These are phyloP conservation scores for Jatropha podagrica DNA, from an alignment of 441 rosid genomes.

Conservation along the genomic window DNA sequence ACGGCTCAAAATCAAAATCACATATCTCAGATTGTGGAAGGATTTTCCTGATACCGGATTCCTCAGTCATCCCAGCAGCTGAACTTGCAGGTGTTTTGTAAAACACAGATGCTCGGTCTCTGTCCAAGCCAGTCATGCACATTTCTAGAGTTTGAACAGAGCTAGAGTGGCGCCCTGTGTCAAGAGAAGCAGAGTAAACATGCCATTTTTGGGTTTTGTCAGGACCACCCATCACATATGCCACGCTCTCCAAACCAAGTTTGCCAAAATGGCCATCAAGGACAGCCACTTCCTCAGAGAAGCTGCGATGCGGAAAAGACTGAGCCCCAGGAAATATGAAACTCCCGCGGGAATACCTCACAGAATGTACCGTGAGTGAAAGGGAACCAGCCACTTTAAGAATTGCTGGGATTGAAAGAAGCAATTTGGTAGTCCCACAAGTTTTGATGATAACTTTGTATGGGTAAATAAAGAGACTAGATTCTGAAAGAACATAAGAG, in stretches of 20 bases:
- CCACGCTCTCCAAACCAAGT: conserved; percentile 53
- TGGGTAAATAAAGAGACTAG: conserved; percentile 75
- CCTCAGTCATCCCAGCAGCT: conserved; percentile 55
- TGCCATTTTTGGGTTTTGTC: conserved; percentile 61
- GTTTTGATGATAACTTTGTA: conserved; percentile 82
- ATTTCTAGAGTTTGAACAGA: conserved; percentile 67
- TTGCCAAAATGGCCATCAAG: conserved; percentile 60
- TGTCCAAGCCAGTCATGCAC: conserved; percentile 84
- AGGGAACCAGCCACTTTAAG: conserved; percentile 49
- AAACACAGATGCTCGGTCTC: conserved; percentile 56
- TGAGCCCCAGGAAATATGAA: conserved; percentile 67
- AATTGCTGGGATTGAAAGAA: conserved; percentile 63
- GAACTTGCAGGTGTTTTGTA: conserved; percentile 43
- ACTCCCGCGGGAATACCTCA: conserved; percentile 69
- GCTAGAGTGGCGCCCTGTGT: conserved; percentile 1
- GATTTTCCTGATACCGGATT: conserved; percentile 70
- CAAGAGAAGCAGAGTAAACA: conserved; percentile 61
- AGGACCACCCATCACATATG: conserved; percentile 57
- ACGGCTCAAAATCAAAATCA: conserved; percentile 75
- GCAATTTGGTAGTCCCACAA: conserved; percentile 82
- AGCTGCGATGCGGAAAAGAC: conserved; percentile 67
- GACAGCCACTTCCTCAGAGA: conserved; percentile 68
- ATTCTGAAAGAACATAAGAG: conserved; percentile 78
- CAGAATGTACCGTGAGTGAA: conserved; percentile 47
- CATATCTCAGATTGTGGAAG: conserved; percentile 67